These are phyloP conservation scores for Gossypium ekmanianum DNA, from an alignment of 345 rosid genomes.

Conservation along the genomic window DNA sequence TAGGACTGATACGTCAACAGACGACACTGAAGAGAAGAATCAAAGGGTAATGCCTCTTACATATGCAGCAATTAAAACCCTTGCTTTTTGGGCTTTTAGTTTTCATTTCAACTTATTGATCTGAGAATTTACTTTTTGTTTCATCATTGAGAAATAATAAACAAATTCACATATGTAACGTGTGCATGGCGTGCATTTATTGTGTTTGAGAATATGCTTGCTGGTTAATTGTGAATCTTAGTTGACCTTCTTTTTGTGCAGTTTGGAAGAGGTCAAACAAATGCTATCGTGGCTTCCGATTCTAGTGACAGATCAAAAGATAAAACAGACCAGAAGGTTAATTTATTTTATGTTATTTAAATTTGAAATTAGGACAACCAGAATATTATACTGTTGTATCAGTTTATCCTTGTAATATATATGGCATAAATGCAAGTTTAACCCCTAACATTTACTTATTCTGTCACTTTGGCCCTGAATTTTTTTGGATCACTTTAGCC, in stretches of 20 bases:
- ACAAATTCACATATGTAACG: neutral
- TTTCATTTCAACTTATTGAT: neutral
- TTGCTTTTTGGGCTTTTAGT: neutral
- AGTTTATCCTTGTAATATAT: neutral
- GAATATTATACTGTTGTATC: neutral
- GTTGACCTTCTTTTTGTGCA: constrained; percentile 30
- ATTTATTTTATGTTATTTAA: neutral
- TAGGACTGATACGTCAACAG: constrained; percentile 80
- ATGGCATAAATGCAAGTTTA: no score
- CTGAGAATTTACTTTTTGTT: neutral
- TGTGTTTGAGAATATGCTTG: neutral
- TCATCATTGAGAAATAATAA: neutral
- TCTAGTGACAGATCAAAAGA: constrained; percentile 92
- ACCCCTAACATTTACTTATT: no score
- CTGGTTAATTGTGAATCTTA: neutral
- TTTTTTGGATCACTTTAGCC: no score
- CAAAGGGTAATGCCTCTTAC: constrained; percentile 53
- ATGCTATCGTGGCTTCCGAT: constrained; percentile 55
- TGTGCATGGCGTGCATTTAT: neutral
- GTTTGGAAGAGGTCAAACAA: constrained; percentile 57
- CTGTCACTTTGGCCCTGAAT: no score
- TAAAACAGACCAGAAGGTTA: constrained; percentile 85
- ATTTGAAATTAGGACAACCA: neutral
- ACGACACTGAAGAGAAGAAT: constrained; percentile 81
- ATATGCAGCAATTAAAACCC: neutral